Conservation (phyloP, 2,329 filamentous ascomycete genomes). For the Epichloe gansuensis region DNA sequence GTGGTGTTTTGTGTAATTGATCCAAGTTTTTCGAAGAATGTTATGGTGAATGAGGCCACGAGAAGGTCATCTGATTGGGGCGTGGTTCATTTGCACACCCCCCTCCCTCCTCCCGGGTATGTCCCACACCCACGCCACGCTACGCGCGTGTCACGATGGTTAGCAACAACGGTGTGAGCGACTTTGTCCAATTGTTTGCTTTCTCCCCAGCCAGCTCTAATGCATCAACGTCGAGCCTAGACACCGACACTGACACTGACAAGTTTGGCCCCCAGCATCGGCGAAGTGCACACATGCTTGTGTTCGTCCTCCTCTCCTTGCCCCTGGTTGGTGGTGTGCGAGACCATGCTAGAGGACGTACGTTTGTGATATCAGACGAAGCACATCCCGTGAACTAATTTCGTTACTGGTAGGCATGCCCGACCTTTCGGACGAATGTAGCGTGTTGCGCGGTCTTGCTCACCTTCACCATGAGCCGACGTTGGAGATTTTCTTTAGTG, state of each 20-base stretch:
- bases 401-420: neutral
- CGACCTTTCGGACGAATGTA: neutral
- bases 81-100: neutral
- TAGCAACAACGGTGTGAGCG: constrained; percentile 2
- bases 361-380: neutral
- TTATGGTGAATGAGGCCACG: neutral
- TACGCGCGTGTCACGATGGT: constrained; percentile 5
- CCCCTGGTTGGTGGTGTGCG: neutral
- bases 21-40: neutral
- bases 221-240: neutral
- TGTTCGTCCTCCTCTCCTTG: neutral
- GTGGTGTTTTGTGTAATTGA: neutral
- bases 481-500: neutral
- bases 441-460: neutral
- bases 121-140: constrained; percentile 5
- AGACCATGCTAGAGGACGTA: neutral
- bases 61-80: neutral
- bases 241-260: neutral
- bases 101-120: neutral
- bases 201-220: constrained; percentile 1
- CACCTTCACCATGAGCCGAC: neutral
- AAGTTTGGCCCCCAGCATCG: constrained; percentile 1
- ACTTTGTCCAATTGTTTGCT: constrained; percentile 6
- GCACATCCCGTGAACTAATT: neutral
- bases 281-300: neutral